Evolutionary conservation across 768 basidiomycete species (phyloP).

Genomic region (Termitomyces sp.): DNA sequence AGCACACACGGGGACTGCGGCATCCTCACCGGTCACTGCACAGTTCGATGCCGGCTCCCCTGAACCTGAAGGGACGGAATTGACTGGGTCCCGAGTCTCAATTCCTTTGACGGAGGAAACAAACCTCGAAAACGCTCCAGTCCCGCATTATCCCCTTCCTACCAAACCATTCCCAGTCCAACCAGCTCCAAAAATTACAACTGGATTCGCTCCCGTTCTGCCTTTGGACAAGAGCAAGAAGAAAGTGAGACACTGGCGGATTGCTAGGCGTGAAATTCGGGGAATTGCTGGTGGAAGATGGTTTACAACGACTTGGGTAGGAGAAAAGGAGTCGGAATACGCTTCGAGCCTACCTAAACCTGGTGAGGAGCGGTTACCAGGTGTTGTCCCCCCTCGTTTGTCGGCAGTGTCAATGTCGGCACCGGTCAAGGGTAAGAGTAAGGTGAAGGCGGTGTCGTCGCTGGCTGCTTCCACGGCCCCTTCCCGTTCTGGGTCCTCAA

Average conservation of each 20-base stretch:
- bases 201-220: slow-evolving; percentile 63
- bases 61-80: slow-evolving; percentile 36
- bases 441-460: slow-evolving; percentile 33
- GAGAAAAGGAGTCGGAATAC: slow-evolving; percentile 71
- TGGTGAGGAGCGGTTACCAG: slow-evolving; percentile 25
- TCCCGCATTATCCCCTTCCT: slow-evolving; percentile 74
- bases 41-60: slow-evolving; percentile 43
- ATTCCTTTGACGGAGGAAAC: slow-evolving; percentile 34
- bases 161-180: slow-evolving; percentile 83
- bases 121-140: slow-evolving; percentile 52
- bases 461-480: slow-evolving; percentile 44
- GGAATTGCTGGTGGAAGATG: slow-evolving; percentile 83
- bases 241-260: slow-evolving; percentile 67
- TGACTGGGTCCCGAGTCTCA: slow-evolving; percentile 23
- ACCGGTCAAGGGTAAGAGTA: slow-evolving; percentile 37
- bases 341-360: slow-evolving; percentile 26
- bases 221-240: slow-evolving; percentile 60
- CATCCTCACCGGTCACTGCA: slow-evolving; percentile 62
- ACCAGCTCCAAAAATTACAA: slow-evolving; percentile 67
- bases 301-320: slow-evolving; percentile 80
- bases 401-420: slow-evolving; percentile 41
- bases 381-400: slow-evolving; percentile 31
- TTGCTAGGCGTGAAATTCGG: slow-evolving; percentile 70
- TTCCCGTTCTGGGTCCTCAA: slow-evolving; percentile 53
- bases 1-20: slow-evolving; percentile 66